Evolutionary conservation across 1,139 yeast genomes (phyloP).

Genomic region (Kodamaea alishanica): DNA sequence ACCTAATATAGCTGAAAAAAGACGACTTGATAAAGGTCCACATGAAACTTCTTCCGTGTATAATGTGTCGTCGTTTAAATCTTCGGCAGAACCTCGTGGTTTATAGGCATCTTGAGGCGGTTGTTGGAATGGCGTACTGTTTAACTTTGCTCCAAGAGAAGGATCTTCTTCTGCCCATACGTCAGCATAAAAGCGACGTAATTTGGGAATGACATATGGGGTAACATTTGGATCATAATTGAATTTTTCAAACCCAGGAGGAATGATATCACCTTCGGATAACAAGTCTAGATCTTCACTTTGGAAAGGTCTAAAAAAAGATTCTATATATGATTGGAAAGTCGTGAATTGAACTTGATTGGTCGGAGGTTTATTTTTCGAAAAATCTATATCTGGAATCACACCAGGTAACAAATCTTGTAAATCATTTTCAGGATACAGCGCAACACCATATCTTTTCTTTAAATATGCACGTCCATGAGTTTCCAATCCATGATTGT

Average conservation of each 20-base stretch:
- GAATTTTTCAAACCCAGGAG: constrained; percentile 44
- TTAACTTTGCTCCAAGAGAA: constrained; percentile 38
- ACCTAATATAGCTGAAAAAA: constrained; percentile 73
- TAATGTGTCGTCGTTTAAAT: constrained; percentile 57
- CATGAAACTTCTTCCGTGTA: constrained; percentile 77
- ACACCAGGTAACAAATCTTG: constrained; percentile 78
- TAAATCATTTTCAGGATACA: constrained; percentile 79
- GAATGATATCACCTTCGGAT: constrained; percentile 55
- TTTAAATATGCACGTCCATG: constrained; percentile 72
- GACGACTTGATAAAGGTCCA: constrained; percentile 87
- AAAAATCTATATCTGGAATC: constrained; percentile 83
- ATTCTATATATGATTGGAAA: constrained; percentile 80
- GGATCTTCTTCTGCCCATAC: constrained; percentile 85
- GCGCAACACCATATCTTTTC: constrained; percentile 80
- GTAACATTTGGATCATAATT: constrained; percentile 64
- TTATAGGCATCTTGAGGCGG: constrained; percentile 44
- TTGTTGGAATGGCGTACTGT: constrained; percentile 36
- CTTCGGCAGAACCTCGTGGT: constrained; percentile 62
- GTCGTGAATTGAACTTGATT: constrained; percentile 93
- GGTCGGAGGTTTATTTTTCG: constrained; percentile 73
- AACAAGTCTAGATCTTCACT: constrained; percentile 82
- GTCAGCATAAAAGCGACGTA: constrained; percentile 79
- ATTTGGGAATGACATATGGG: constrained; percentile 73
- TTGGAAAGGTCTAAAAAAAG: constrained; percentile 69
- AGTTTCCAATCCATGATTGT: constrained; percentile 49